Evolutionary conservation across 495 filamentous ascomycete species (phyloP), one percentile per base, ranked within the genome.

Genomic region (Chaetomidium leptoderma): DNA sequence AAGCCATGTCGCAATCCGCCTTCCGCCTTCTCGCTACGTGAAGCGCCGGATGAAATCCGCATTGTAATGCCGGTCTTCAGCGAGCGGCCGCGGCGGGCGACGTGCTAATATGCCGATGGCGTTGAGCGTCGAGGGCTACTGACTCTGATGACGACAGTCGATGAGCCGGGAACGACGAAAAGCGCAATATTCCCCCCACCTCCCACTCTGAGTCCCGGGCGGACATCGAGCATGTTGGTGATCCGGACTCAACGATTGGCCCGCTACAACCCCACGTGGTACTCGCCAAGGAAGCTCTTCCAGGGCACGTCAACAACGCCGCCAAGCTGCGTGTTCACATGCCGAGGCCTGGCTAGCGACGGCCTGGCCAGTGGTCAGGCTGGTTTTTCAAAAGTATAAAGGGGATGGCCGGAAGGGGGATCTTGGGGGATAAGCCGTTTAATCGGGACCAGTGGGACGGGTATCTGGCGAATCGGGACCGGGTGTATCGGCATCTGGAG

Each of bases 361-460:
- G 36, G 36, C 14, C 37, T 23, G 49, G 14, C 6, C 27, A n/a
- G n/a, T n/a, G n/a, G n/a, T n/a, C n/a, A n/a, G n/a, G n/a, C n/a
- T n/a, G n/a, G n/a, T n/a, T 14, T 21, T 23, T 19, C 13, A 40
- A 53, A 53, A 5, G 24, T 40, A 17, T 2, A 35, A 6, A 17
- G n/a, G n/a, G n/a, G n/a, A n/a, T n/a, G n/a, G n/a, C n/a, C n/a
- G n/a, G n/a, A n/a, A n/a, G n/a, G 46, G 78, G 80, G 36, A 77
- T 81, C 52, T 68, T 72, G 49, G 76, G 77, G 6, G 66, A 71
- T 6, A 72, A 77, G 43, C 79, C 82, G 6, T 69, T 81, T 51
- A 77, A 85, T 65, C 80, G 81, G 58, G 85, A 88, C 62, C 71
- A 76, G 37, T 86, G 83, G 82, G 80, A 86, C 58, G 86, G 84